Base-by-base conservation (phyloP, 176 grass and related monocot genomes). In the Olyra latifolia region DNA sequence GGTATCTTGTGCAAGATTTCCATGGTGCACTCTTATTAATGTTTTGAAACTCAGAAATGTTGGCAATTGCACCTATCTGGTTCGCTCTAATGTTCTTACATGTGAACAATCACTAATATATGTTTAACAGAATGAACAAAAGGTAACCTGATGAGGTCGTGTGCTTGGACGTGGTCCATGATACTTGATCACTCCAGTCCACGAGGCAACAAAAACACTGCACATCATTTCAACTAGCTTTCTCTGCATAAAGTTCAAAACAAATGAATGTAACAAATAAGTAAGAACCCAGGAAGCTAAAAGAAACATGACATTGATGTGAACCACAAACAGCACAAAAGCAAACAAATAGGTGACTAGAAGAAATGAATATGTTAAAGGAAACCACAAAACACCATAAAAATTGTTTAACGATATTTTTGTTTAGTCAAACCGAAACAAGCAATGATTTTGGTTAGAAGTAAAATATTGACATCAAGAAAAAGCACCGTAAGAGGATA, bases 161-260 rank as follows among this genome's bases (percentile, higher is more conserved):
- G 91, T 93, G 83, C 96, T 98, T 84, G 96, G 96, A 55, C 92
- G 92, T 43, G 96, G 92, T 35, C 96, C 96, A 49, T 98, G 96
- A 74, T 98, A 98, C 65, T 88, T 98, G 61, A 98, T 88, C 61
- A 98, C 96, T 58, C 96, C 92, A 79, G 92, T 98, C 96, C 92
- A 98, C 46, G 96, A 98, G 83, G 92, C 90, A 72, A 98, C 96
- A 87, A 95, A 95, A 52, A 89, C 88, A 86, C 90, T 93, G 75
- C 96, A 99, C 82, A 99, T 99, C 96, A 99, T 99, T 77, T 93
- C 96, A 76, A 99, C 96, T 66, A 99, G 71, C 67, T 91, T 95
- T 85, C 96, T 91, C 96, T 99, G 65, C 40, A 83, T 62, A 75
- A 45, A 87, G 43, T 39, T 73, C 55, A 39, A 77, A 74, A 75